Evolutionary conservation across 2,329 filamentous ascomycete genomes (phyloP).

Genomic region (Seiridium unicorne): DNA sequence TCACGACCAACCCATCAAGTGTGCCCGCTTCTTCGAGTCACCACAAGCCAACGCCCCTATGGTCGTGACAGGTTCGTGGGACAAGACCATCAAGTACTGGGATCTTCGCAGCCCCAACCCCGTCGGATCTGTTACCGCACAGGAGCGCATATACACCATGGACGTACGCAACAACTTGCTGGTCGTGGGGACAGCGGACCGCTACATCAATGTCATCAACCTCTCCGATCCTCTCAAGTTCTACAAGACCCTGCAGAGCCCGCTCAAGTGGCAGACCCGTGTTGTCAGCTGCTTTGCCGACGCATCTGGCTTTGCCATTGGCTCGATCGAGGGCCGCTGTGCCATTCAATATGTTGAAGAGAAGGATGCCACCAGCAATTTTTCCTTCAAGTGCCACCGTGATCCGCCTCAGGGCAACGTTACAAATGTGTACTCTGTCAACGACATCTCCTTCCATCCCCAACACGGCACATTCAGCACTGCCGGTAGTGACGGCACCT

Average conservation of each 20-base stretch:
- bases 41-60: conserved; percentile 66
- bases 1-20: conserved; percentile 80
- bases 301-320: conserved; percentile 87
- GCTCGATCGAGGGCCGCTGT: conserved; percentile 93
- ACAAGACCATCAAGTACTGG: conserved; percentile 90
- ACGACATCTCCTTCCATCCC: conserved; percentile 97
- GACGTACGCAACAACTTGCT: conserved; percentile 86
- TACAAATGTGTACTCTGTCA: conserved; percentile 91
- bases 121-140: conserved; percentile 63
- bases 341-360: conserved; percentile 99
- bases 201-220: conserved; percentile 95
- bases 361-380: conserved; percentile 88
- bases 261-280: conserved; percentile 96
- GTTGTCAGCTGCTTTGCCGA: conserved; percentile 95
- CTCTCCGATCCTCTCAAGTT: conserved; percentile 84
- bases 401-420: conserved; percentile 72
- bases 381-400: conserved; percentile 98
- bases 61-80: conserved; percentile 90
- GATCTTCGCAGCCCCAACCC: conserved; percentile 68
- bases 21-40: conserved; percentile 74
- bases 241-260: conserved; percentile 95
- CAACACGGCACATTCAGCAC: conserved; percentile 98
- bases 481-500: conserved; percentile 91
- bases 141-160: conserved; percentile 86
- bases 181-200: conserved; percentile 89